Evolutionary conservation across 2,329 filamentous ascomycete genomes (phyloP).

Genomic region (Cytospora paraplurivora): DNA sequence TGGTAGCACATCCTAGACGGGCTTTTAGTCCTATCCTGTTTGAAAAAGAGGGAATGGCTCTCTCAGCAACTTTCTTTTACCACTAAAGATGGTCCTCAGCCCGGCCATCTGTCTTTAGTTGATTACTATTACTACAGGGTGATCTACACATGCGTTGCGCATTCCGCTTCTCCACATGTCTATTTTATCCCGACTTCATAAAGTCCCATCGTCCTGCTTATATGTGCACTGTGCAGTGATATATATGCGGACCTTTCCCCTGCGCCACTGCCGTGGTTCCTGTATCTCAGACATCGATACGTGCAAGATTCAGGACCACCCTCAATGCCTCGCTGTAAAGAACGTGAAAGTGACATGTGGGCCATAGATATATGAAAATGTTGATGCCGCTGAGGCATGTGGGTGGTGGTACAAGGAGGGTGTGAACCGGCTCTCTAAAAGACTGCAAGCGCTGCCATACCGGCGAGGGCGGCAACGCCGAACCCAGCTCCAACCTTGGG

Average conservation of each 20-base stretch:
- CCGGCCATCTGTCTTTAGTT: not conserved
- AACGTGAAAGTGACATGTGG: constrained; percentile 57
- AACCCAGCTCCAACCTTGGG: constrained; percentile 45
- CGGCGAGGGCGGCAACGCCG: constrained; percentile 48
- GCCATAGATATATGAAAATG: constrained; percentile 18
- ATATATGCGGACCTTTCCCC: constrained; percentile 9
- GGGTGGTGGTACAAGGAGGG: constrained; percentile 5
- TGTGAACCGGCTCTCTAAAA: constrained; percentile 38
- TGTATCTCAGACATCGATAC: constrained; percentile 18
- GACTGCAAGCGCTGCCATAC: constrained; percentile 48
- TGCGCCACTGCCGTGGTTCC: constrained; percentile 15
- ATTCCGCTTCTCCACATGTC: not conserved
- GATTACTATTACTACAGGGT: not conserved
- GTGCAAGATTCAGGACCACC: constrained; percentile 32
- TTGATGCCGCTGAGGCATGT: constrained; percentile 17
- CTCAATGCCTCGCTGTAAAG: constrained; percentile 51
- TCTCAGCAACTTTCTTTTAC: not conserved
- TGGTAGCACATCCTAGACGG: too few species aligned
- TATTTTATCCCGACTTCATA: not conserved
- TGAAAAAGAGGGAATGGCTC: too few species aligned
- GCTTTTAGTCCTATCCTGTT: too few species aligned
- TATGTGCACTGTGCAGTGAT: constrained; percentile 21
- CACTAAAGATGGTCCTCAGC: not conserved
- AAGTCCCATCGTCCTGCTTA: constrained; percentile 22
- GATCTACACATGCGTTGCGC: not conserved